These are phyloP conservation scores for Anisodus tanguticus DNA, from an alignment of 257 asterid species.

Conservation along the genomic window DNA sequence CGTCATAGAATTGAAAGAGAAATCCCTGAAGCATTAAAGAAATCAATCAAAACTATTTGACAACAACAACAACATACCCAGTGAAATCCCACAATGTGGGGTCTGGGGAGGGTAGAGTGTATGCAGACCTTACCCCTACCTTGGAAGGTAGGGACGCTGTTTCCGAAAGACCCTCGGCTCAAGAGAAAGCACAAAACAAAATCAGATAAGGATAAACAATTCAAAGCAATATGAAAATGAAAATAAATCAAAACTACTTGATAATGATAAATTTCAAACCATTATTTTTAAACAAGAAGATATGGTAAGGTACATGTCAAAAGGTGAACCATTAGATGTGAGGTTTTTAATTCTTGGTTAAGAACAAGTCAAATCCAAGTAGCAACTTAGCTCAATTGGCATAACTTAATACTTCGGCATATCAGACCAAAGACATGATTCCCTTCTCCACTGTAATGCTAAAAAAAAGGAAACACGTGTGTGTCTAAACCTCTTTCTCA, in stretches of 20 bases:
- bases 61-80: not conserved
- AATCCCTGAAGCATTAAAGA: conserved; percentile 64
- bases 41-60: not conserved
- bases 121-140: too few relatives aligned
- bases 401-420: not conserved
- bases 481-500: not conserved
- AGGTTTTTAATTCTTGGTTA: not conserved
- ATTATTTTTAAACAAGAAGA: not conserved
- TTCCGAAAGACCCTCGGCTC: too few relatives aligned
- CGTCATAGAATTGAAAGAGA: conserved; percentile 72
- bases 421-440: not conserved
- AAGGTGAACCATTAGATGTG: not conserved
- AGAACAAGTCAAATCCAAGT: not conserved
- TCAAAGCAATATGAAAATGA: not conserved
- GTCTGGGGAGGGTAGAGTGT: too few relatives aligned
- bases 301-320: conserved; percentile 16
- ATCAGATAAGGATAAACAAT: too few relatives aligned
- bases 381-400: not conserved
- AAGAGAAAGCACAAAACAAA: too few relatives aligned
- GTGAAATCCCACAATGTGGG: too few relatives aligned
- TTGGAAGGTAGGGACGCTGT: too few relatives aligned
- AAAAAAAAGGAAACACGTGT: not conserved
- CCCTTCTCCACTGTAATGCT: not conserved
- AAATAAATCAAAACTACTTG: not conserved
- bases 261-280: not conserved